A percentile compares a stretch with the other conserved stretches of the same genome.
Conservation (phyloP, 2,329 filamentous ascomycete species). For the Paramyrothecium sp. region DNA sequence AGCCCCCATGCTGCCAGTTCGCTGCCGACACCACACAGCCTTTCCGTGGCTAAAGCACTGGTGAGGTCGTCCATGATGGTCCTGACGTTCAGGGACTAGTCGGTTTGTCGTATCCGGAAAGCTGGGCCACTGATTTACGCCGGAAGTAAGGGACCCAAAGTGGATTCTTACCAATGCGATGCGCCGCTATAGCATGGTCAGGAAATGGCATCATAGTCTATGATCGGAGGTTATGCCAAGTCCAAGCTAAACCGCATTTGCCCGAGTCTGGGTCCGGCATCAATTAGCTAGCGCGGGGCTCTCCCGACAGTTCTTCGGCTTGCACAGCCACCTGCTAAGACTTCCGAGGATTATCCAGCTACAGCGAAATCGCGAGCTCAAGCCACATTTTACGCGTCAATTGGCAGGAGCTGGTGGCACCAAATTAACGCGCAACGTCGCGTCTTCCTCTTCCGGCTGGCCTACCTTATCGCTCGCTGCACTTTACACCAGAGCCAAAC, state of each 20-base stretch:
- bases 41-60: neutral
- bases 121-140: neutral
- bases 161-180: neutral
- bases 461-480: slow-evolving; percentile 10
- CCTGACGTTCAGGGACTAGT: neutral
- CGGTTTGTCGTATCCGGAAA: neutral
- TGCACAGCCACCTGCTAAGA: slow-evolving; percentile 4
- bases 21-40: neutral
- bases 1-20: neutral
- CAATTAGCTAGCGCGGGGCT: neutral
- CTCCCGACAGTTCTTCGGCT: neutral
- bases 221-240: neutral
- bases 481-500: slow-evolving; percentile 1
- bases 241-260: neutral
- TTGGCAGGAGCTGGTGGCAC: slow-evolving; percentile 15
- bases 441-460: slow-evolving; percentile 17
- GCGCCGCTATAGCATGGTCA: neutral
- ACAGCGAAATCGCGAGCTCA: neutral
- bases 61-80: neutral
- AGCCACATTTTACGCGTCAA: slow-evolving; percentile 15
- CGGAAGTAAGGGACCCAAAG: neutral
- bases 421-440: slow-evolving; percentile 29
- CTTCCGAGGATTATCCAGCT: slow-evolving; percentile 15
- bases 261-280: neutral
- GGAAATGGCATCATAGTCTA: neutral